Conservation (phyloP, 306 rosid species). For the Pueraria montana region DNA sequence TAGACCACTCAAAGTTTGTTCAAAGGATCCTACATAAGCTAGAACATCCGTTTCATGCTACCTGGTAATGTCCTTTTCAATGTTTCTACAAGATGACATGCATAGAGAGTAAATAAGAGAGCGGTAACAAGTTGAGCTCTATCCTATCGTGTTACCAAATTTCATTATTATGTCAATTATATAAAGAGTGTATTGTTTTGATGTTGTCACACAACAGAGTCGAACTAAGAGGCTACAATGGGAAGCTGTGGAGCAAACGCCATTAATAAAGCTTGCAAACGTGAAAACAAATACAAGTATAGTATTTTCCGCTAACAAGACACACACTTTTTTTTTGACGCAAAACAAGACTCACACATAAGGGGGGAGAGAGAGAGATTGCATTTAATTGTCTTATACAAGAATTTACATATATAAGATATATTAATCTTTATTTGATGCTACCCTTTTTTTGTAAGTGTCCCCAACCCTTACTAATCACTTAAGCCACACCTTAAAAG, state of each 20-base stretch:
- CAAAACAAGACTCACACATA: no score
- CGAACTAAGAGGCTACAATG: neutral
- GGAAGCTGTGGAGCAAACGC: neutral
- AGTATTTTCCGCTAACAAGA: neutral
- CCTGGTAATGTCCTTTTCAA: slow-evolving; percentile 36
- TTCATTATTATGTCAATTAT: neutral
- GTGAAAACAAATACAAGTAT: neutral
- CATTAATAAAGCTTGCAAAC: neutral
- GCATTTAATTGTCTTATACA: neutral
- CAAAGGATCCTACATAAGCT: slow-evolving; percentile 1
- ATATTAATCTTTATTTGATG: neutral
- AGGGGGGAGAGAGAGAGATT: neutral
- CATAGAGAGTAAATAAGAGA: neutral
- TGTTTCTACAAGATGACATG: slow-evolving; percentile 10
- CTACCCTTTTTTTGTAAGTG: neutral
- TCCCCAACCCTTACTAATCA: neutral
- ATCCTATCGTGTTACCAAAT: neutral
- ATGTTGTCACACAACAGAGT: neutral
- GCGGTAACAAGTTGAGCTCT: slow-evolving; percentile 1
- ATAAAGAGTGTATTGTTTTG: neutral
- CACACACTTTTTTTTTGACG: neutral
- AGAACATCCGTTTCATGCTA: slow-evolving; percentile 30
- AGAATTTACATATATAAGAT: neutral
- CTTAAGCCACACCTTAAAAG: neutral
- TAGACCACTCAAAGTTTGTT: slow-evolving; percentile 8